phyloP scores from a whole-genome alignment of 1,284 basidiomycete genomes.

The Inonotus obliquus region DNA sequence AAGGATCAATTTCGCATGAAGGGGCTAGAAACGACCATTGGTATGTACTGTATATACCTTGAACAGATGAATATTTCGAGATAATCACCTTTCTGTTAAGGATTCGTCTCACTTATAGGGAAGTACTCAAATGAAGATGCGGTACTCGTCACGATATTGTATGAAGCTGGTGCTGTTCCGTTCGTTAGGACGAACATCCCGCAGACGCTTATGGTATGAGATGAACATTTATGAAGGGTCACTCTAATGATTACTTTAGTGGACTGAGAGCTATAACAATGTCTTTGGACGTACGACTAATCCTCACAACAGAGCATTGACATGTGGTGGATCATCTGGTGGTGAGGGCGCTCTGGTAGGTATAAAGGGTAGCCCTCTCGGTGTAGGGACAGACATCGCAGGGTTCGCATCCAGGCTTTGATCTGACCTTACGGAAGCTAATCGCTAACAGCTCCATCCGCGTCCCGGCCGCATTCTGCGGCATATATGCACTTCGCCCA shows the following conservation, averaged over 20 bases:
- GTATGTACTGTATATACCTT: conserved; percentile 28
- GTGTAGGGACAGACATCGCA: conserved; percentile 68
- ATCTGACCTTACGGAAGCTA: background rate
- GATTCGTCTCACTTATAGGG: conserved; percentile 65
- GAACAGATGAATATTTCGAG: conserved; percentile 28
- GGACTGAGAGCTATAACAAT: conserved; percentile 56
- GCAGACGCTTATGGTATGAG: conserved; percentile 54
- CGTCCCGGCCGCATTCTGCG: conserved; percentile 62
- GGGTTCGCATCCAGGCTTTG: conserved; percentile 34
- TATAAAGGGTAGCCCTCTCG: conserved; percentile 53
- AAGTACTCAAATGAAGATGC: conserved; percentile 48
- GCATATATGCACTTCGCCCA: conserved; percentile 66
- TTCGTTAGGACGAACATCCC: conserved; percentile 73
- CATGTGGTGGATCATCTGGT: conserved; percentile 56
- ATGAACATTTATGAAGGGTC: background rate
- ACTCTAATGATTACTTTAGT: conserved; percentile 32
- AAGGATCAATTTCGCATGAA: conserved; percentile 56
- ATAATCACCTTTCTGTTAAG: conserved; percentile 28
- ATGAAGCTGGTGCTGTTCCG: conserved; percentile 57
- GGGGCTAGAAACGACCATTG: conserved; percentile 48
- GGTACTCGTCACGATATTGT: conserved; percentile 53
- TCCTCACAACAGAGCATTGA: conserved; percentile 48
- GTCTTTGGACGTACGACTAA: conserved; percentile 70
- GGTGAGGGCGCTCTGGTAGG: conserved; percentile 57
- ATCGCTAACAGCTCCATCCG: conserved; percentile 50